Percentiles rank a stretch among this genome's conserved stretches.
These are phyloP conservation scores for Onygenales sp. DNA, from an alignment of 2,329 filamentous ascomycete genomes.

Conservation along the genomic window DNA sequence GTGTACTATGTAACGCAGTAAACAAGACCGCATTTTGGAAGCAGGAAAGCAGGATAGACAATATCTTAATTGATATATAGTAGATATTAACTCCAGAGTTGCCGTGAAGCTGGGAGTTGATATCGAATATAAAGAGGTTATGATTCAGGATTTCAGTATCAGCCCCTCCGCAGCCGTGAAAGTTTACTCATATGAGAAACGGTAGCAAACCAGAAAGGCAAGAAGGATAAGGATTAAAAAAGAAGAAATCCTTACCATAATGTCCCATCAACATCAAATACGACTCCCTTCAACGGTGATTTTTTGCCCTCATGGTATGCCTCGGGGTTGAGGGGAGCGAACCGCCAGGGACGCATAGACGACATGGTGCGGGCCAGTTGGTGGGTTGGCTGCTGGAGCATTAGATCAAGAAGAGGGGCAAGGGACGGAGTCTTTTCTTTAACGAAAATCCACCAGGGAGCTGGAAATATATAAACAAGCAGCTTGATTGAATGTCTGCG, in stretches of 20 bases:
- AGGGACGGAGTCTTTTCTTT: background rate
- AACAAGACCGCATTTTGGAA: no score
- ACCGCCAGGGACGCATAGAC: slow-evolving; percentile 30
- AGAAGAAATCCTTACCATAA: slow-evolving; percentile 54
- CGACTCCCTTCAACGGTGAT: slow-evolving; percentile 46
- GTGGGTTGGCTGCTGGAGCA: background rate
- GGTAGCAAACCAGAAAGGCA: background rate
- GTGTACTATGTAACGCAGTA: no score
- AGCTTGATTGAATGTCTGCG: background rate
- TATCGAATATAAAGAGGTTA: no score
- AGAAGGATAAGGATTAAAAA: background rate
- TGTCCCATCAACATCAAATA: slow-evolving; percentile 95
- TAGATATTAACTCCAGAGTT: no score
- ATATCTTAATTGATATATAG: no score
- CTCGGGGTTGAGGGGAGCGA: slow-evolving; percentile 40
- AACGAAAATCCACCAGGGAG: no score
- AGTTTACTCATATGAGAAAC: background rate
- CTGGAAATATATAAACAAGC: no score
- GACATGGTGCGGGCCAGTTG: slow-evolving; percentile 4
- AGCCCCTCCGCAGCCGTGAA: background rate
- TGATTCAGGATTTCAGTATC: no score
- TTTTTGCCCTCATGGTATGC: slow-evolving; percentile 19
- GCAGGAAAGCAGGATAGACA: no score
- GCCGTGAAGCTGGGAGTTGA: no score
- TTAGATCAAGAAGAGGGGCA: background rate